Conservation (phyloP, 139 green algal species). For the Asterochloris erici region DNA sequence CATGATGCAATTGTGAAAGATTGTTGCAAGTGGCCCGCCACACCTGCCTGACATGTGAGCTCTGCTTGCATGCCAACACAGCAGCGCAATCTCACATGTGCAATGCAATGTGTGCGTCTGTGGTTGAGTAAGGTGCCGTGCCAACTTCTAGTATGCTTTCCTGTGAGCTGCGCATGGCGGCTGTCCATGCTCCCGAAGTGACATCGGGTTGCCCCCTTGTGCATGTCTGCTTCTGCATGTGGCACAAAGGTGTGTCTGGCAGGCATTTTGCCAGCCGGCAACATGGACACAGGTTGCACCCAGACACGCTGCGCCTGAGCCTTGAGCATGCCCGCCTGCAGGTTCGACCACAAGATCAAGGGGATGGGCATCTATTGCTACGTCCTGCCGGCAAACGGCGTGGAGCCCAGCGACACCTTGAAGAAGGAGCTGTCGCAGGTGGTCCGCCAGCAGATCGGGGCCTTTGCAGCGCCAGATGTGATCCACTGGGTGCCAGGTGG, state of each 20-base stretch:
- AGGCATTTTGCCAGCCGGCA: neutral
- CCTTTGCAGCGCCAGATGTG: conserved; percentile 92
- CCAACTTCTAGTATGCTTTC: neutral
- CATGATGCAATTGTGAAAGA: too few species aligned
- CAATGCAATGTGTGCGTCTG: neutral
- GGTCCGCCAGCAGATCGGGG: conserved; percentile 54
- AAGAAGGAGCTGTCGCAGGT: conserved; percentile 61
- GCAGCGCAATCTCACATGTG: too few species aligned
- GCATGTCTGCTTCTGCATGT: too few species aligned
- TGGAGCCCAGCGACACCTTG: conserved; percentile 24
- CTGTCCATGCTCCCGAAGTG: too few species aligned
- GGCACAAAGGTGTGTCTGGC: neutral
- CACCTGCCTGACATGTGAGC: neutral
- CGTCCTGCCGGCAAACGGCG: conserved; percentile 65
- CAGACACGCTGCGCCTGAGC: too few species aligned
- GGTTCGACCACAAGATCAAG: conserved; percentile 88
- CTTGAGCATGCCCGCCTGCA: neutral
- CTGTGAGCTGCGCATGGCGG: neutral
- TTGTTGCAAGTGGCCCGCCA: neutral
- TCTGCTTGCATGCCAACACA: neutral
- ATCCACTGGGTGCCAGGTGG: conserved; percentile 89
- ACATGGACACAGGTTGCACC: neutral
- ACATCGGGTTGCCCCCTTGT: too few species aligned
- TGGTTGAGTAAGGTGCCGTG: neutral
- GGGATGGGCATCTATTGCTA: conserved; percentile 95